Conservation (phyloP, 2,329 filamentous ascomycete species). For the Helotiales sp. region DNA sequence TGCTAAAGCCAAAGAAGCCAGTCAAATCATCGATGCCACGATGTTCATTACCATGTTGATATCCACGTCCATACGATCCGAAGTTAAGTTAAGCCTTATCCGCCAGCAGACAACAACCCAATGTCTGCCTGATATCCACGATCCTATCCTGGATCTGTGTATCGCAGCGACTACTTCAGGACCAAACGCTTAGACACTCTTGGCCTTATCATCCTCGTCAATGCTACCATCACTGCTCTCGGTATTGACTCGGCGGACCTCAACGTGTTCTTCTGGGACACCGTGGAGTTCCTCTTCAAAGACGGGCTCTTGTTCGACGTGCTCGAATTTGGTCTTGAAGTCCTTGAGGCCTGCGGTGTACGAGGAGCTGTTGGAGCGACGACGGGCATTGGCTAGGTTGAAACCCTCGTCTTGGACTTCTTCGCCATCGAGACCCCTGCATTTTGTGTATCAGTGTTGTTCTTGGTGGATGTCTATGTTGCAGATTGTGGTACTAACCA, state of each 20-base stretch:
- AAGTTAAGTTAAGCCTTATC: conserved; percentile 28
- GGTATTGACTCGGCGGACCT: conserved; percentile 33
- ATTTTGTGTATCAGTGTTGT: conserved; percentile 20
- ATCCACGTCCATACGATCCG: conserved; percentile 15
- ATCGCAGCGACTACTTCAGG: conserved; percentile 24
- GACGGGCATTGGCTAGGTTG: conserved; percentile 81
- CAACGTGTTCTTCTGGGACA: conserved; percentile 39
- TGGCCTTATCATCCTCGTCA: conserved; percentile 42
- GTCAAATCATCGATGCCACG: conserved; percentile 22
- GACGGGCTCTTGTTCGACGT: conserved; percentile 83
- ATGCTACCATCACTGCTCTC: conserved; percentile 34
- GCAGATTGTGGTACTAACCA: conserved; percentile 63
- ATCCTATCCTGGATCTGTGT: background rate
- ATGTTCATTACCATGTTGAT: too few species aligned
- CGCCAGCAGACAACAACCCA: conserved; percentile 25
- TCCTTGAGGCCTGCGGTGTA: conserved; percentile 68
- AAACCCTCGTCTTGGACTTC: conserved; percentile 84
- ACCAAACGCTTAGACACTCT: conserved; percentile 34
- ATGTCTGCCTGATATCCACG: conserved; percentile 20
- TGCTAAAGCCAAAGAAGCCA: conserved; percentile 13
- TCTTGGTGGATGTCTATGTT: conserved; percentile 3
- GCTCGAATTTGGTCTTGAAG: conserved; percentile 97
- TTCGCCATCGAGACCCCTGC: conserved; percentile 79
- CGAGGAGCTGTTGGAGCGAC: conserved; percentile 87
- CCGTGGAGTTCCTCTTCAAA: conserved; percentile 88